phyloP scores from a whole-genome alignment of 192 early-diverging fungal genomes.

The Phlyctochytrium bullatum region DNA sequence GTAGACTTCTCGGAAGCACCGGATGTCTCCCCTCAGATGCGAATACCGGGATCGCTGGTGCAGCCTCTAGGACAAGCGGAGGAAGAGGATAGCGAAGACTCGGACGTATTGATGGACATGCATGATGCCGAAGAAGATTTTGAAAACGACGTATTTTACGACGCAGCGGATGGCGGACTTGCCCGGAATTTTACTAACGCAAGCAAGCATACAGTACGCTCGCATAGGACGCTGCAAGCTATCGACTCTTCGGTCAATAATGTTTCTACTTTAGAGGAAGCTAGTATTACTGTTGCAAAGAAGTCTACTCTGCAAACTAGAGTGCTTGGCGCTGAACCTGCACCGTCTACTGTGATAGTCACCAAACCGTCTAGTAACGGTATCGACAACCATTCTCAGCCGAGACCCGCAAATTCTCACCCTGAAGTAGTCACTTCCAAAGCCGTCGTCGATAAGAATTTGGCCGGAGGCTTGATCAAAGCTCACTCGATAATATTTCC shows the following conservation, averaged over 20 bases:
- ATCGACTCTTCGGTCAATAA: background rate
- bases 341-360: background rate
- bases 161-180: slow-evolving; percentile 22
- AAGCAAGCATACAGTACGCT: background rate
- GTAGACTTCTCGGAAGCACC: background rate
- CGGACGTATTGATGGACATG: background rate
- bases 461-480: no score
- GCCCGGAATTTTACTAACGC: background rate
- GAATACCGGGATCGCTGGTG: background rate
- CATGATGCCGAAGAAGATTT: slow-evolving; percentile 16
- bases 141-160: slow-evolving; percentile 43
- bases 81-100: background rate
- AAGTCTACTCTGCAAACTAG: background rate
- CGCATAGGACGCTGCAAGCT: background rate
- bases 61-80: background rate
- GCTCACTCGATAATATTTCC: background rate
- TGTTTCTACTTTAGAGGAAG: background rate
- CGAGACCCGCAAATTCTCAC: no score
- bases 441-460: background rate
- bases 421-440: no score
- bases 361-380: background rate
- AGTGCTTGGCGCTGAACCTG: no score
- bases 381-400: background rate
- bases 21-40: background rate
- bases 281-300: background rate